Evolutionary conservation across 2,329 filamentous ascomycete species (phyloP), one percentile per base, ranked within the genome.

Genomic region (Aureobasidium uvarum): DNA sequence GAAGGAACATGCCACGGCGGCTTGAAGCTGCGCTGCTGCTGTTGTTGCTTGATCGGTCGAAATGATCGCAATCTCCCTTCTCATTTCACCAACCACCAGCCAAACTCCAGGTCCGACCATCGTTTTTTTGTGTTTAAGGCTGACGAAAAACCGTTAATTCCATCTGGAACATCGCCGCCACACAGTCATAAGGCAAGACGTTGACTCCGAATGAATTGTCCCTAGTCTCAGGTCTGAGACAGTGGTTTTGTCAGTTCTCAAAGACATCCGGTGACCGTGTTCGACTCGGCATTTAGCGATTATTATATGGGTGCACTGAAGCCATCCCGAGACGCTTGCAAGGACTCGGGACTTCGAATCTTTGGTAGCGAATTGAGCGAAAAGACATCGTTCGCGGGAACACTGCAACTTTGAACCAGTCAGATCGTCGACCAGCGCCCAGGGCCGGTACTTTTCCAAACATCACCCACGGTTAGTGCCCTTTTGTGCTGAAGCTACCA

Each of bases 91-190:
- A 63, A 63, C 60, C 60, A 63, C 60, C 60, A 63, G 60, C 60
- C 60, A 52, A 54, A 63, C 60, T 63, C 60, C 60, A 63, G 60
- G 60, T 63, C 60, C 38, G 38, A 52, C 60, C 60, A 54, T 63
- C 23, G 38, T 43, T 63, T 63, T 13, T 54, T 63, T 63, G 60
- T 54, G 63, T 65, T 56, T 65, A 65, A 65, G 63, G 63, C 63
- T 65, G 63, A 65, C 63, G 31, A 56, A 65, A 65, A 65, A 58
- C 63, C 63, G 63, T 65, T 65, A 65, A 52, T 31, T 36, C 31
- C 63, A 65, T 65, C 63, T 65, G 63, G 63, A 59, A 65, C 63
- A 65, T 45, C 28, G 48, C 60, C 63, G 63, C 63, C 63, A 65
- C 63, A 16, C 51, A 58, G 63, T 65, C 63, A 65, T 65, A 65